phyloP scores from a whole-genome alignment of 108 stramenopile genomes.

The Cyclotella kingstonii region DNA sequence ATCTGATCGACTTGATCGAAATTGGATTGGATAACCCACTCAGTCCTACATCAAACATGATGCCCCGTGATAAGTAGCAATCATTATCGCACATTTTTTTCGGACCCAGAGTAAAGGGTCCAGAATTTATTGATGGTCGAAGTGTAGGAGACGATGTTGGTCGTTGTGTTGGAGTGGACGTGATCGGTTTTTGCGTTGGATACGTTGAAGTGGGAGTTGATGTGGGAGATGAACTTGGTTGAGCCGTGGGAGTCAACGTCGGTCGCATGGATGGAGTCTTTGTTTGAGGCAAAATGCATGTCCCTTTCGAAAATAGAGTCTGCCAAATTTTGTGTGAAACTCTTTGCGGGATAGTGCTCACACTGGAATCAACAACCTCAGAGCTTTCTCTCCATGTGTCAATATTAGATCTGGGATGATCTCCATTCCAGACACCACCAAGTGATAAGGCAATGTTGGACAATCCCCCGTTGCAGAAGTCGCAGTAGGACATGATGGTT shows the following conservation, averaged over 20 bases:
- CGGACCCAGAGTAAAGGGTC: constrained; percentile 2
- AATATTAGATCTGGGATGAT: constrained; percentile 5
- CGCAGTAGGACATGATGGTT: constrained; percentile 38
- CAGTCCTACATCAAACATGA: constrained; percentile 21
- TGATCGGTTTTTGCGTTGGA: constrained; percentile 3
- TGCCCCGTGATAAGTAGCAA: constrained; percentile 10
- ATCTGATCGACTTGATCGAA: constrained; percentile 6
- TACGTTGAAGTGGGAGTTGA: not conserved
- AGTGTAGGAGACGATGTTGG: constrained; percentile 1
- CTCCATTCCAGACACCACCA: constrained; percentile 22
- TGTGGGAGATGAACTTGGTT: not conserved
- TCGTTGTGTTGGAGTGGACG: constrained; percentile 5
- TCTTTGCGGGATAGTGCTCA: constrained; percentile 3
- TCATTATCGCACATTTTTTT: not conserved
- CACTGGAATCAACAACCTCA: not conserved
- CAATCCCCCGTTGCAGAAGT: constrained; percentile 26
- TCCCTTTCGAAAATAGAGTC: constrained; percentile 8
- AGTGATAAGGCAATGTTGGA: constrained; percentile 17
- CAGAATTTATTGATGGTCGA: constrained; percentile 9
- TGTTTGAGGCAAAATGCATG: not conserved
- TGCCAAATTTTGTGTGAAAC: constrained; percentile 18
- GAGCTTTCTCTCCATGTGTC: constrained; percentile 4
- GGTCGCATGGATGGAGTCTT: too few species aligned
- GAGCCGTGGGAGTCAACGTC: not conserved
- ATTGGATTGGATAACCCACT: not conserved